These are phyloP conservation scores for Cyclotella cryptica DNA, from an alignment of 108 stramenopile species.

Conservation along the genomic window DNA sequence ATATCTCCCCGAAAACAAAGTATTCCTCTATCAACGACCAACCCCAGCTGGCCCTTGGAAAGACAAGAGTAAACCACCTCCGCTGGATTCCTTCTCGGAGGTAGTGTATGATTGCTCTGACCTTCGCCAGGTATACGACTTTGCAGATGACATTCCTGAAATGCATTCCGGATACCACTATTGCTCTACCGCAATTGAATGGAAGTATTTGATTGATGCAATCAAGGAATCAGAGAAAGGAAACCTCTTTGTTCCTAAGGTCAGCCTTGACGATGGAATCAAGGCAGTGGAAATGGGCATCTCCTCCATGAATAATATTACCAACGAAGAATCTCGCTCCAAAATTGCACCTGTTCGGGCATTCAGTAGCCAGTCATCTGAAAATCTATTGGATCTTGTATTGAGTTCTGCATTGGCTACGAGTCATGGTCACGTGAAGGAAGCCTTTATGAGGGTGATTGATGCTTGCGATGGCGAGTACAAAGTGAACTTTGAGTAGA, in stretches of 20 bases:
- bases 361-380: slow-evolving; percentile 29
- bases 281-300: slow-evolving; percentile 83
- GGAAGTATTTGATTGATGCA: slow-evolving; percentile 67
- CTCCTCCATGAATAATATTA: slow-evolving; percentile 47
- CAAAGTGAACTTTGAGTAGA: slow-evolving; percentile 30
- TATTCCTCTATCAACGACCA: slow-evolving; percentile 75
- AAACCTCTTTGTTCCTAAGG: slow-evolving; percentile 63
- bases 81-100: slow-evolving; percentile 58
- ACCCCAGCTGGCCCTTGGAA: slow-evolving; percentile 54
- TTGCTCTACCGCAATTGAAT: slow-evolving; percentile 82
- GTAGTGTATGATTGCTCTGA: slow-evolving; percentile 79
- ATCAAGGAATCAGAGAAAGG: slow-evolving; percentile 55
- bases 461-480: slow-evolving; percentile 35
- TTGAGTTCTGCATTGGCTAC: slow-evolving; percentile 20
- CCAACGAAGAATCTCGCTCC: slow-evolving; percentile 12
- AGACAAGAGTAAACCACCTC: slow-evolving; percentile 79
- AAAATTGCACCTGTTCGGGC: slow-evolving; percentile 37
- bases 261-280: slow-evolving; percentile 78
- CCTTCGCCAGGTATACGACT: slow-evolving; percentile 68
- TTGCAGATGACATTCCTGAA: slow-evolving; percentile 63
- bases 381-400: slow-evolving; percentile 44
- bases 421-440: slow-evolving; percentile 18
- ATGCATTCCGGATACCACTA: slow-evolving; percentile 87
- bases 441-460: slow-evolving; percentile 26
- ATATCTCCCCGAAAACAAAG: slow-evolving; percentile 89